Percentiles rank a stretch among this genome's conserved stretches.
Conservation (phyloP, 2,329 filamentous ascomycete genomes). For the Zymoseptoria passerinii region DNA sequence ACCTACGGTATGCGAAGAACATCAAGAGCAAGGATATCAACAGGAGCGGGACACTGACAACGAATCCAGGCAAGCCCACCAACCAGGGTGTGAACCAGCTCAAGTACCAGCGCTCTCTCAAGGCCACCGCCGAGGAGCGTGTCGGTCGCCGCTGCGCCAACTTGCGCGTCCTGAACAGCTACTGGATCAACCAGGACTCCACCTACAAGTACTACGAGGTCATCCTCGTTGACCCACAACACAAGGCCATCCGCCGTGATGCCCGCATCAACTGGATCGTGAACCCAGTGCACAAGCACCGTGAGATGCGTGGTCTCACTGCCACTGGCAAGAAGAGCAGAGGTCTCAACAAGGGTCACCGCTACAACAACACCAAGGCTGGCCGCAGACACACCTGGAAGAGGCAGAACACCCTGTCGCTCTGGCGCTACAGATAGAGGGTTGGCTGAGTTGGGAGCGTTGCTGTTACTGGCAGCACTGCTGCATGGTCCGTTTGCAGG, state of each 20-base stretch:
- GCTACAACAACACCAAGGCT: conserved; percentile 96
- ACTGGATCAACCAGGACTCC: conserved; percentile 99
- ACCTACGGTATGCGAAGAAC: conserved; percentile 71
- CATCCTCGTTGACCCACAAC: conserved; percentile 98
- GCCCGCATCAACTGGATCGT: conserved; percentile 99
- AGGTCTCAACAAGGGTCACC: conserved; percentile 98
- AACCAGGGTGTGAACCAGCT: conserved; percentile 99
- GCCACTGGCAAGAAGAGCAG: conserved; percentile 99
- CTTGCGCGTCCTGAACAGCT: conserved; percentile 98
- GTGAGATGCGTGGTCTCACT: conserved; percentile 93
- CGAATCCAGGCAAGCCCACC: conserved; percentile 84
- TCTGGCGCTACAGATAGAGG: conserved; percentile 91
- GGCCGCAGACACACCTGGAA: conserved; percentile 99
- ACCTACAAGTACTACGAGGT: conserved; percentile 99
- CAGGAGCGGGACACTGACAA: conserved; percentile 19
- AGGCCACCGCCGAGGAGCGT: conserved; percentile 98
- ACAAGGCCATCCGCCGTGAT: conserved; percentile 99
- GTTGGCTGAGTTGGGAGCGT: conserved; percentile 6
- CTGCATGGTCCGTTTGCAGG: conserved; percentile 10
- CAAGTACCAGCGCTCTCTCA: conserved; percentile 99
- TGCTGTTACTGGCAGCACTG: conserved; percentile 7
- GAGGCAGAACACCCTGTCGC: conserved; percentile 97
- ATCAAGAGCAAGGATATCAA: not conserved
- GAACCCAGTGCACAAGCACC: conserved; percentile 99
- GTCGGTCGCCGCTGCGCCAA: conserved; percentile 98